Evolutionary conservation across 2,329 filamentous ascomycete species (phyloP), one percentile per base, ranked within the genome.

Genomic region (Myriosclerotinia duriaeana): DNA sequence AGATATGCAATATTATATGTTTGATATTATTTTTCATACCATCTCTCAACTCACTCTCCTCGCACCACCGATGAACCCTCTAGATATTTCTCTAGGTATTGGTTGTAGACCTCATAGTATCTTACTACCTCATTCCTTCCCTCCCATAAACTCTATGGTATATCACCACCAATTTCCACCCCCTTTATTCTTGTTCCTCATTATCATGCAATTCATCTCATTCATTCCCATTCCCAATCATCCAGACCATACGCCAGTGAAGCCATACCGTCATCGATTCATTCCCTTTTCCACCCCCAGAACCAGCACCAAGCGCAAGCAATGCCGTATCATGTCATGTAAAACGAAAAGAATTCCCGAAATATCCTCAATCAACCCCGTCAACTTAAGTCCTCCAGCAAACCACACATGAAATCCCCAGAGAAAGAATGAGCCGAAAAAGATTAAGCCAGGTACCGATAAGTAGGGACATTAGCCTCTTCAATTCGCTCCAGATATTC

Each of bases 401-500:
- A 38, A 8, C 15, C 11, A 52, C 17, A 52, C 8, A 34, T 26
- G n/a, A 40, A 17, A 20, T 26, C 15, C 9, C 5, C 5, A 22
- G 15, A 20, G 5, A 20, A 5, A 26, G 26, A 36, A 42, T 22
- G 40, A 38, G 14, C 2, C 12, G 8, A n/a, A 11, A 40, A 38
- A 7, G 5, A 65, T 68, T 67, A 93, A 36, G 90, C 90, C 48
- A 93, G 77, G 72, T 93, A 93, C 69, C 84, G 82, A 76, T 93
- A 93, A 14, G 84, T 83, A 44, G 89, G 85, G 7, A 85, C 78
- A 40, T 83, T 75, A 11, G 81, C 83, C 12, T 87, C 83, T n/a
- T 92, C 90, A 17, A 90, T 83, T 5, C 91, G 85, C 78, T 93
- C 90, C 26, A 94, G 80, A 71, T 93, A 94, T 75, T 94, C 91